Base-by-base conservation (phyloP, 345 rosid species). In the Angophora floribunda region DNA sequence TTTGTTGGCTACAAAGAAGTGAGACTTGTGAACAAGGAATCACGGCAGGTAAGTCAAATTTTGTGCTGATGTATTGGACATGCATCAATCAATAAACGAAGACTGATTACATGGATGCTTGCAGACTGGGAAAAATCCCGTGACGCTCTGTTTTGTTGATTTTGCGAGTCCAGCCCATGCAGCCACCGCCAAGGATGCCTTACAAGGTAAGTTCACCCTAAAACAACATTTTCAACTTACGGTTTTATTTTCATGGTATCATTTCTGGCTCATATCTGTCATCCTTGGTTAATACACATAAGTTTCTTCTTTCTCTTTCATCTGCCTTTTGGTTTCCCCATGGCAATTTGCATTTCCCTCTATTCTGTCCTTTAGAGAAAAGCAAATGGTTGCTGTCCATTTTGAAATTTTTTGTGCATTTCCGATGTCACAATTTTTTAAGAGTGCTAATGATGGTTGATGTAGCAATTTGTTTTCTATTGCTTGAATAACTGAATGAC, bases 1-100 rank as follows among this genome's bases (percentile, higher is more conserved):
- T 95, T 95, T 89, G 94, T 95, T 88, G 95, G 97, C 91, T 95
- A 94, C 92, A 94, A 93, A 88, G 96, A 94, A 91, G 96, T 94
- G 52, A 94, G 96, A 90, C 94, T 95, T 59, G 97, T 95, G 13
- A 92, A 89, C 93, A 95, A 94, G 92, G 96, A 94, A 88, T 88
- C 95, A 17, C 92, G 93, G 93, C 92, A 89, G 80, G 97, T 94
- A 91, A 92, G 94, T 87, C 85, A 50, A 52, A 85, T 44, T 21
- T 52, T 52, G 32, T 78, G 30, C 22, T 75, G 26, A 21, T 22
- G 63, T 52, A 14, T n/a, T 50, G 14, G 36, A 32, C n/a, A 79
- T 55, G 79, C 28, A 41, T 67, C 36, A 52, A 67, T 55, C 89
- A 49, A 86, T 86, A 44, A 84, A 88, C 87, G 88, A 51, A 52